Evolutionary conservation across 2,329 filamentous ascomycete species (phyloP), one percentile per base, ranked within the genome.

Genomic region (Aspergillus ruber): DNA sequence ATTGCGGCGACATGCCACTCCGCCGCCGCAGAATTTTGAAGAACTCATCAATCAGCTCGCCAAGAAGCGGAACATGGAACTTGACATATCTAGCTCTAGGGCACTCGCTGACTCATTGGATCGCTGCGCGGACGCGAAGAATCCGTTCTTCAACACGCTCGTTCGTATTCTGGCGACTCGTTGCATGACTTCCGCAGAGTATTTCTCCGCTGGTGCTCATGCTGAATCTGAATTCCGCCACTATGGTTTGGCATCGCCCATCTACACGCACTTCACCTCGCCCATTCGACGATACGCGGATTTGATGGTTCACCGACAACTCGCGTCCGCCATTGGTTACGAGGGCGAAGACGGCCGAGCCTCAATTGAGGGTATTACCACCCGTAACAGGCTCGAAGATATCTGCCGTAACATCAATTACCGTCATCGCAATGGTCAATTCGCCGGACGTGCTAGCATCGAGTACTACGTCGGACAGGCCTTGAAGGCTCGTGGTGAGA

Each of bases 371-470:
- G 85, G 84, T 42, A 80, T 94, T 49, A 86, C 88, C 63, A 89
- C 85, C 57, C 85, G 89, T 54, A 82, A 83, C 56, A 88, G 90
- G 58, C 83, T 98, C 47, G 90, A 97, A 69, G 87, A 84, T 48
- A 88, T 98, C 20, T 97, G 93, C 79, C 90, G 90, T 70, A 98
- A 98, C 73, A 96, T 98, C 79, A 98, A 98, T 69, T 84, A 93
- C 49, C 85, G 93, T 6, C 93, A 98, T 69, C 88, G 93, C 63
- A 98, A 98, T 69, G 93, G 93, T 27, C 93, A 98, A 71, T 85
- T 95, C 71, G 93, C 93, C 2, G 91, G 91, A 32, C 84, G 93
- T 50, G 91, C 93, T 21, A 93, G 86, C 58, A 90, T 98, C 53
- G 90, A 95, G 59, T 98, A 97, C 74, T 98, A 97, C 66, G 93